Percentiles rank a stretch among this genome's conserved stretches.
Conservation (phyloP, 257 asterid genomes). For the Primulina eburnea region DNA sequence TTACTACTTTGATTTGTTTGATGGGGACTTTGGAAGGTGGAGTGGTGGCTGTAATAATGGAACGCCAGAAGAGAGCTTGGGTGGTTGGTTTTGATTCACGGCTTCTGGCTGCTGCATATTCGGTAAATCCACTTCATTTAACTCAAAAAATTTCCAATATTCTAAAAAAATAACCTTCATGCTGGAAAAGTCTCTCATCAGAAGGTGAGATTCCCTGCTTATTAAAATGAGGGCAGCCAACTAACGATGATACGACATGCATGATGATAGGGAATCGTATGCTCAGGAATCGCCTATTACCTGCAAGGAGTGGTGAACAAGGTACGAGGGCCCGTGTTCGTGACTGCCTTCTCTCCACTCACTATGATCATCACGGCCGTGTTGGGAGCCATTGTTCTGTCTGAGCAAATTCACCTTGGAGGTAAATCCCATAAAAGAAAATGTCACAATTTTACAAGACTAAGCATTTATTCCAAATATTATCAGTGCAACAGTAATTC, state of each 20-base stretch:
- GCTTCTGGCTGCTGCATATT: background rate
- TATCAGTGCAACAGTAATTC: background rate
- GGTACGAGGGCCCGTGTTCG: slow-evolving; percentile 73
- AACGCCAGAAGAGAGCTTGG: background rate
- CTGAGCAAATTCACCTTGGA: slow-evolving; percentile 80
- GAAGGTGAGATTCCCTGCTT: background rate
- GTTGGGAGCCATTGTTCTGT: slow-evolving; percentile 57
- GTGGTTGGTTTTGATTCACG: background rate
- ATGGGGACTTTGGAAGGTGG: background rate
- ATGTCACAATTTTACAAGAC: background rate
- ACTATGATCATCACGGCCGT: slow-evolving; percentile 77
- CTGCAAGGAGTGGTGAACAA: slow-evolving; percentile 68
- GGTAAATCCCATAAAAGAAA: slow-evolving; percentile 30
- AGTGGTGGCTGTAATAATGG: background rate
- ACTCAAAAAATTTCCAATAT: no score
- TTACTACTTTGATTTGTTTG: background rate
- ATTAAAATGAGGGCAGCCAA: no score
- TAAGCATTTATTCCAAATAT: background rate
- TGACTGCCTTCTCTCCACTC: slow-evolving; percentile 74
- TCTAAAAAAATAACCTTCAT: no score
- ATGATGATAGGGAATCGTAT: slow-evolving; percentile 59
- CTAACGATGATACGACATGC: background rate
- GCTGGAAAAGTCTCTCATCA: background rate
- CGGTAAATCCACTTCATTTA: background rate
- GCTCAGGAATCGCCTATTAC: slow-evolving; percentile 87